Conservation (phyloP, 352 stramenopile genomes). For the Globisporangium nagaii region DNA sequence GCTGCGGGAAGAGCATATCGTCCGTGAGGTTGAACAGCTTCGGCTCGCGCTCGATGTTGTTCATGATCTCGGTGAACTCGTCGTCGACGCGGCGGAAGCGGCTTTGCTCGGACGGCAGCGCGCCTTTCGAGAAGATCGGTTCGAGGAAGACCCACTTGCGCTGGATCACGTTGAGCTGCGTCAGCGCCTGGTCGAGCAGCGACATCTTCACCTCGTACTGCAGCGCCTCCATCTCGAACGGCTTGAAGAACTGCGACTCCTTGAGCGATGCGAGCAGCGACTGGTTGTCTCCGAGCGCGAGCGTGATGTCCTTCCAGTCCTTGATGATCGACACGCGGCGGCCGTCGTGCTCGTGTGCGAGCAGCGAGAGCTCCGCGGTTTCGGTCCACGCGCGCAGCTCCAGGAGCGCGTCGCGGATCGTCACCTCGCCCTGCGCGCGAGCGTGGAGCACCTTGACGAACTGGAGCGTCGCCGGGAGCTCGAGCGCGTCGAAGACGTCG, state of each 20-base stretch:
- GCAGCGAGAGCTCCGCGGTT: slow-evolving; percentile 86
- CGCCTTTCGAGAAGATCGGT: slow-evolving; percentile 94
- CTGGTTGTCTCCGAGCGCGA: slow-evolving; percentile 94
- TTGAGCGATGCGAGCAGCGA: slow-evolving; percentile 92
- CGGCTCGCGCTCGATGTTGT: slow-evolving; percentile 73
- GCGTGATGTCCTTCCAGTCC: slow-evolving; percentile 94
- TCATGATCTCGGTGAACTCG: slow-evolving; percentile 93
- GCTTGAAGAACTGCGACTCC: slow-evolving; percentile 95
- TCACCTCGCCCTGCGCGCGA: slow-evolving; percentile 90
- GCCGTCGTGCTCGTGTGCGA: slow-evolving; percentile 83
- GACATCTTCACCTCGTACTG: slow-evolving; percentile 91
- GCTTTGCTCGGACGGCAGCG: slow-evolving; percentile 86
- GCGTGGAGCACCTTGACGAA: slow-evolving; percentile 93
- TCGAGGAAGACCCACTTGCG: slow-evolving; percentile 96
- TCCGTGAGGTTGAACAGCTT: slow-evolving; percentile 93
- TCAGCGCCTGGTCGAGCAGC: slow-evolving; percentile 74
- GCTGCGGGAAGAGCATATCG: slow-evolving; percentile 85
- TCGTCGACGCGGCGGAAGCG: slow-evolving; percentile 92
- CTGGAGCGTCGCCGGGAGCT: slow-evolving; percentile 79
- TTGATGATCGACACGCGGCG: slow-evolving; percentile 89
- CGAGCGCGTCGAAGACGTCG: slow-evolving; percentile 61
- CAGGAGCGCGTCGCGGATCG: slow-evolving; percentile 92
- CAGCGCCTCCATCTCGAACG: slow-evolving; percentile 88
- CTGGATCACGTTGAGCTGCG: slow-evolving; percentile 90
- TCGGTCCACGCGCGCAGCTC: slow-evolving; percentile 92